phyloP scores from a whole-genome alignment of 2,329 filamentous ascomycete species.

The Xylaria sp. region DNA sequence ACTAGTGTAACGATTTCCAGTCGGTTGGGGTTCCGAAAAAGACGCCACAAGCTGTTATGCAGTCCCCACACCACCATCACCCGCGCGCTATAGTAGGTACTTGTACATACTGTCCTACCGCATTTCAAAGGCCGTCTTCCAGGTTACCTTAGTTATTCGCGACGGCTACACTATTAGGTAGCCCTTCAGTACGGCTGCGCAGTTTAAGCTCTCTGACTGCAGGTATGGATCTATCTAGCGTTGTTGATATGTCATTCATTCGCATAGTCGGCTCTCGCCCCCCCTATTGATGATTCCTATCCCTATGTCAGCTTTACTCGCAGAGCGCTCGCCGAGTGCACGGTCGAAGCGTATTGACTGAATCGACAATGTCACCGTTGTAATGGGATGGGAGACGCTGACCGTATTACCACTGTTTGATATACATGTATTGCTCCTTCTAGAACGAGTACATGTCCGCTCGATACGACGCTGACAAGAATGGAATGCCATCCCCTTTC shows the following conservation, averaged over 20 bases:
- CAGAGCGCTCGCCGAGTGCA: too few relatives aligned
- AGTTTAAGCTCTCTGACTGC: neutral
- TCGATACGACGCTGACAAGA: conserved; percentile 29
- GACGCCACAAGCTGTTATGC: neutral
- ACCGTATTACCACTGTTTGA: conserved; percentile 24
- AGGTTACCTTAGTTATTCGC: neutral
- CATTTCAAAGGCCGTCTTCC: neutral
- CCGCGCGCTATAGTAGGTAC: neutral
- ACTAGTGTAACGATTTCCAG: too few relatives aligned
- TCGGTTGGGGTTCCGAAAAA: conserved; percentile 7
- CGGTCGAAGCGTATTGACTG: neutral
- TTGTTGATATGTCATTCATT: conserved; percentile 32
- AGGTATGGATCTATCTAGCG: neutral
- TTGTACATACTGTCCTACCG: neutral
- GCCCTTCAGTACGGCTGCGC: neutral
- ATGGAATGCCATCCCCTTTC: neutral
- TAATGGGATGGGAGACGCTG: conserved; percentile 18
- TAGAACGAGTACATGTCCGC: conserved; percentile 26
- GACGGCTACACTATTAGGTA: neutral
- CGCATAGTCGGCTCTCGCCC: conserved; percentile 15
- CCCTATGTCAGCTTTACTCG: conserved; percentile 1
- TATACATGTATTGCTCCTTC: conserved; percentile 26
- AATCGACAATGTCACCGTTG: conserved; percentile 1
- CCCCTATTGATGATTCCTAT: neutral
- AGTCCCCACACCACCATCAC: conserved; percentile 10